A percentile compares a stretch with the other conserved stretches of the same genome.
These are phyloP conservation scores for Vigna trinervia DNA, from an alignment of 306 rosid species.

Conservation along the genomic window DNA sequence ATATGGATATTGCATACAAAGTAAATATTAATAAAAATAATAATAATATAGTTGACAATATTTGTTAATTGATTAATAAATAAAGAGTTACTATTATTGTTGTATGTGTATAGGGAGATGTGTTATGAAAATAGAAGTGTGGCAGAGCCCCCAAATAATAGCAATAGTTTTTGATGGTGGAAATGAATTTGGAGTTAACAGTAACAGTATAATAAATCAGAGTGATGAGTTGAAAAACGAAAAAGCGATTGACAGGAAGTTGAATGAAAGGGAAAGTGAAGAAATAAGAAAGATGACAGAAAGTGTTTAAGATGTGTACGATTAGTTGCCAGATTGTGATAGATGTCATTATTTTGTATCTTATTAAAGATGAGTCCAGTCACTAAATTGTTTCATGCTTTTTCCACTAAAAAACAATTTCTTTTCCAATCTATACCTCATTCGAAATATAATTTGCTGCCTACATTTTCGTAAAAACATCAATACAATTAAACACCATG, in stretches of 20 bases:
- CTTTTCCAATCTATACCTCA: neutral
- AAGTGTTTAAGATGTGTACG: conserved; percentile 10
- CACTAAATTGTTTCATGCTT: conserved; percentile 34
- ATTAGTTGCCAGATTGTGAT: conserved; percentile 32
- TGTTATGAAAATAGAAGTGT: no score
- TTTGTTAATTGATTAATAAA: no score
- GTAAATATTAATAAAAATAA: no score
- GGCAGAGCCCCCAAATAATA: no score
- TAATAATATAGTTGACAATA: no score
- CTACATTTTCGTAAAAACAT: conserved; percentile 22
- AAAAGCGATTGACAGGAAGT: conserved; percentile 35
- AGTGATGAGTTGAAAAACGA: conserved; percentile 7
- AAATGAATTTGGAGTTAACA: neutral
- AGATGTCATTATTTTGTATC: conserved; percentile 37
- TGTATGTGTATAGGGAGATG: no score
- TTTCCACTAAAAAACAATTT: conserved; percentile 18
- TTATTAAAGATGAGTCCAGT: conserved; percentile 8
- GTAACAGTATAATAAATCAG: conserved; percentile 22
- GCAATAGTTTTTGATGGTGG: no score
- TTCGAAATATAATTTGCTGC: conserved; percentile 9
- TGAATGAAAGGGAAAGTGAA: conserved; percentile 23
- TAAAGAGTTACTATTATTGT: no score
- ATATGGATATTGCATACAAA: no score
- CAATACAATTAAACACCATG: neutral
- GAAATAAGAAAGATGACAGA: conserved; percentile 3